Percentiles rank a stretch among this genome's conserved stretches.
phyloP scores from a whole-genome alignment of 1,139 yeast species.

The Pichia sp. region DNA sequence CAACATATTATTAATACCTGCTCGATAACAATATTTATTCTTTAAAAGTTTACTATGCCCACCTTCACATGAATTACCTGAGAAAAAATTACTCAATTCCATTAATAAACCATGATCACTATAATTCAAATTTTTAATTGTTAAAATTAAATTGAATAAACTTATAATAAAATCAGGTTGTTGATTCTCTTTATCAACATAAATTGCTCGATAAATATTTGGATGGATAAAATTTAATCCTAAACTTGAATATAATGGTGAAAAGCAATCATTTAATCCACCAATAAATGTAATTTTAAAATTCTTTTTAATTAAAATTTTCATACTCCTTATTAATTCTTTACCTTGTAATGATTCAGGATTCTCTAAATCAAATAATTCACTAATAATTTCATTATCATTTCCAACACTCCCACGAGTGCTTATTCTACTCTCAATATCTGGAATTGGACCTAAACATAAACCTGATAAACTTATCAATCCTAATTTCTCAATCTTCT shows the following conservation, averaged over 20 bases:
- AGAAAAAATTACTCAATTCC: slow-evolving; percentile 43
- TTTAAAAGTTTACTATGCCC: slow-evolving; percentile 46
- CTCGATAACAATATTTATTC: slow-evolving; percentile 45
- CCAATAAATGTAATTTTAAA: slow-evolving; percentile 47
- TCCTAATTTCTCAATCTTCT: slow-evolving; percentile 30
- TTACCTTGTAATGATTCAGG: slow-evolving; percentile 31
- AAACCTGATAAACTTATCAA: slow-evolving; percentile 42
- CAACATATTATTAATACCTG: slow-evolving; percentile 42
- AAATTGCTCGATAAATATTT: slow-evolving; percentile 41
- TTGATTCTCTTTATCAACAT: slow-evolving; percentile 31
- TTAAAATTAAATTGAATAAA: slow-evolving; percentile 41
- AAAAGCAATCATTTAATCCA: slow-evolving; percentile 38
- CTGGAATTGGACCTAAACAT: slow-evolving; percentile 38
- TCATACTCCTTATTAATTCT: slow-evolving; percentile 31
- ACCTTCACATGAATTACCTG: slow-evolving; percentile 43
- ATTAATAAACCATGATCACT: slow-evolving; percentile 46
- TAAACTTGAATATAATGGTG: slow-evolving; percentile 40
- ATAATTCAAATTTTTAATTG: slow-evolving; percentile 42
- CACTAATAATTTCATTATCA: slow-evolving; percentile 44
- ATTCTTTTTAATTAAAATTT: slow-evolving; percentile 32
- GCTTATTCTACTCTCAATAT: slow-evolving; percentile 40
- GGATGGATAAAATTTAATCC: slow-evolving; percentile 44
- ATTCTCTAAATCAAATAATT: slow-evolving; percentile 41
- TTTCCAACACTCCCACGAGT: slow-evolving; percentile 34
- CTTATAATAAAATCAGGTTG: slow-evolving; percentile 43